phyloP scores from a whole-genome alignment of 352 stramenopile species.

The Thalassiosira mediterranea region DNA sequence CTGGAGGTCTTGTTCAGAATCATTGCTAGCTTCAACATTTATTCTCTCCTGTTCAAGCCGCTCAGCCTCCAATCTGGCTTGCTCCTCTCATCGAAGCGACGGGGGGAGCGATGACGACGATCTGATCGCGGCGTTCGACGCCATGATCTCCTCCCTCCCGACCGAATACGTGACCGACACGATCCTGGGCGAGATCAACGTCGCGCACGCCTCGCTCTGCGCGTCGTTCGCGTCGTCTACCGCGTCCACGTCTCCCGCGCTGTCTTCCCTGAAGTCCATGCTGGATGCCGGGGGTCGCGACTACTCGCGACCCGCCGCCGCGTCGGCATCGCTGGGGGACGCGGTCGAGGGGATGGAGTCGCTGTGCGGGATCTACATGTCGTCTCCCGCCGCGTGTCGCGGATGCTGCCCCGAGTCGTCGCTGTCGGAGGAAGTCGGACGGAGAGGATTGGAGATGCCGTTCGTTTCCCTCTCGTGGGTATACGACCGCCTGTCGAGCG shows the following conservation, averaged over 20 bases:
- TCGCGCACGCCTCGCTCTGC: slow-evolving; percentile 32
- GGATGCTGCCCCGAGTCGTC: slow-evolving; percentile 7
- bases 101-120: not conserved
- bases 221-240: slow-evolving; percentile 30
- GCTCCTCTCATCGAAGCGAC: slow-evolving; percentile 5
- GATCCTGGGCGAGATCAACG: slow-evolving; percentile 30
- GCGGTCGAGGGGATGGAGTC: slow-evolving; percentile 42
- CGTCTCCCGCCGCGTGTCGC: slow-evolving; percentile 30
- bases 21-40: slow-evolving; percentile 8
- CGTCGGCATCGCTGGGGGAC: slow-evolving; percentile 22
- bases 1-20: not conserved
- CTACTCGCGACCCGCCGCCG: not conserved
- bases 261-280: slow-evolving; percentile 23
- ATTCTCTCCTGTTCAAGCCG: slow-evolving; percentile 1
- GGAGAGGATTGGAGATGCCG: slow-evolving; percentile 24
- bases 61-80: slow-evolving; percentile 3
- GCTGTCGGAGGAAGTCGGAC: slow-evolving; percentile 1
- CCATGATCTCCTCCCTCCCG: slow-evolving; percentile 26
- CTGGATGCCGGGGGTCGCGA: not conserved
- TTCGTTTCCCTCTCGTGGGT: slow-evolving; percentile 50
- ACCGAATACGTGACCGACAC: slow-evolving; percentile 17
- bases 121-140: slow-evolving; percentile 31
- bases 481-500: slow-evolving; percentile 39
- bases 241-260: not conserved
- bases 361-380: slow-evolving; percentile 56